phyloP scores from a whole-genome alignment of 805 yeast species.

The Cyberlindnera xylosilytica region DNA sequence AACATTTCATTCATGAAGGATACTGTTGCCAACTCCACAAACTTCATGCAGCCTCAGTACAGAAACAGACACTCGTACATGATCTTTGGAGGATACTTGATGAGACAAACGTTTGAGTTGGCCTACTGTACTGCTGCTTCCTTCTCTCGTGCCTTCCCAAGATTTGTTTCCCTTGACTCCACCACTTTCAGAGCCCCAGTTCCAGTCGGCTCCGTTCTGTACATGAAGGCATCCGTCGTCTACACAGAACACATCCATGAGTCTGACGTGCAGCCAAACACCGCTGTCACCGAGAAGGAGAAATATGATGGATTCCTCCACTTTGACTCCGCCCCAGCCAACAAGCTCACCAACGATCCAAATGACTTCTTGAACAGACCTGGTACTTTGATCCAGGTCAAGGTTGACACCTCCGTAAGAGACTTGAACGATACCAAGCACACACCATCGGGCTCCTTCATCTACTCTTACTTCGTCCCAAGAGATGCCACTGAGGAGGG shows the following conservation, averaged over 20 bases:
- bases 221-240: constrained; percentile 76
- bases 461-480: constrained; percentile 85
- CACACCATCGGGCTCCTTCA: constrained; percentile 81
- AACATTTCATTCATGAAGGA: constrained; percentile 66
- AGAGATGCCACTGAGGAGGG: constrained; percentile 40
- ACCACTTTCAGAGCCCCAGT: constrained; percentile 93
- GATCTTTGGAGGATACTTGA: constrained; percentile 92
- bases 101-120: constrained; percentile 89
- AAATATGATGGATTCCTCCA: constrained; percentile 33
- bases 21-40: constrained; percentile 68
- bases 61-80: constrained; percentile 91
- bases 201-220: constrained; percentile 89
- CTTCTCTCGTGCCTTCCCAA: constrained; percentile 78
- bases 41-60: constrained; percentile 95
- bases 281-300: constrained; percentile 12
- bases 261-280: constrained; percentile 15
- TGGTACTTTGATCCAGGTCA: constrained; percentile 89
- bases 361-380: constrained; percentile 64
- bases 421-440: constrained; percentile 57
- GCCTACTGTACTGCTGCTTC: constrained; percentile 93
- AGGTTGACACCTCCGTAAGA: constrained; percentile 79
- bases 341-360: constrained; percentile 44
- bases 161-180: constrained; percentile 86
- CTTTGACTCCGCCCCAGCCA: constrained; percentile 59
- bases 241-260: constrained; percentile 79